phyloP scores from a whole-genome alignment of 441 rosid species.

The Croton setiger region DNA sequence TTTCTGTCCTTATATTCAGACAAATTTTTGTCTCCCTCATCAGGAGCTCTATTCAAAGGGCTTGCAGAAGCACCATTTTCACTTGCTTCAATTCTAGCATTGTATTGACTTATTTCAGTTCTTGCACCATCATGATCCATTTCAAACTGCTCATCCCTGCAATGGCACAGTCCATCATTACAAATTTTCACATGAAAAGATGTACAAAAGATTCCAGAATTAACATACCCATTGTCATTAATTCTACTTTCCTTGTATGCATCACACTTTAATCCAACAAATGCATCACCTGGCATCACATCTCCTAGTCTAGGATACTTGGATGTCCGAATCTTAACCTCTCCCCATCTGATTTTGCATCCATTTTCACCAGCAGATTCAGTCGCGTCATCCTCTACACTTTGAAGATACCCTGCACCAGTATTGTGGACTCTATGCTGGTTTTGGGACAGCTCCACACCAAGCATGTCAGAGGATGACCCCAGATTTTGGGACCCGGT shows the following conservation, averaged over 20 bases:
- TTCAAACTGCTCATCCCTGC: slow-evolving; percentile 45
- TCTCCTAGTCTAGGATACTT: slow-evolving; percentile 44
- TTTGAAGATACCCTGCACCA: slow-evolving; percentile 26
- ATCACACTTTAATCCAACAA: background rate
- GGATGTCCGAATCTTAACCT: slow-evolving; percentile 56
- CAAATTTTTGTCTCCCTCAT: slow-evolving; percentile 18
- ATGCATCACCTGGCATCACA: slow-evolving; percentile 14
- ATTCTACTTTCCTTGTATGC: slow-evolving; percentile 29
- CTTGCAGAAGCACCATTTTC: slow-evolving; percentile 25
- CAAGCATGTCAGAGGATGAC: slow-evolving; percentile 34
- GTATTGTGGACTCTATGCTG: slow-evolving; percentile 28
- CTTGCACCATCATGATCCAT: slow-evolving; percentile 28
- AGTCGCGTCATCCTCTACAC: slow-evolving; percentile 30
- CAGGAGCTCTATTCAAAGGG: slow-evolving; percentile 16
- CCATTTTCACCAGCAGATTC: slow-evolving; percentile 36
- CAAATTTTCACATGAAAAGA: background rate
- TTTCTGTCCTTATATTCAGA: slow-evolving; percentile 21
- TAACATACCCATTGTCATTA: slow-evolving; percentile 42
- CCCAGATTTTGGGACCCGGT: slow-evolving; percentile 36
- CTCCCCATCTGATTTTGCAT: slow-evolving; percentile 72
- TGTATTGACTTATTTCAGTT: slow-evolving; percentile 25
- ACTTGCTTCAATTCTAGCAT: slow-evolving; percentile 20
- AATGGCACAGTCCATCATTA: slow-evolving; percentile 28
- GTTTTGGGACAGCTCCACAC: slow-evolving; percentile 29
- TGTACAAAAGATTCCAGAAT: slow-evolving; percentile 7